Evolutionary conservation across 768 basidiomycete species (phyloP).

Genomic region (Chalciporus piperatus): DNA sequence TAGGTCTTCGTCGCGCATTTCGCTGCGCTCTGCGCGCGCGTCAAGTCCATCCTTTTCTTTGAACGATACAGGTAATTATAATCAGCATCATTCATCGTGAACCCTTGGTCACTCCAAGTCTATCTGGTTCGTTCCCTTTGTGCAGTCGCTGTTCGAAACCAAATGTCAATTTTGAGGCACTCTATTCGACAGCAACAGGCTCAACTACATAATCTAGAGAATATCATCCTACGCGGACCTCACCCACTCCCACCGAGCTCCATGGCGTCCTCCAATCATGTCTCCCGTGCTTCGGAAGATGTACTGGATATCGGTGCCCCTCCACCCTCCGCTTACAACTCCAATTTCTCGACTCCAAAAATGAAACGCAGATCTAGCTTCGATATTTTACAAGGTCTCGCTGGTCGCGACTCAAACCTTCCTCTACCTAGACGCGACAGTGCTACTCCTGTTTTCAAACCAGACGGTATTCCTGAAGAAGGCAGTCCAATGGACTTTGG

Average conservation of each 20-base stretch:
- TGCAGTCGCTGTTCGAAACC: constrained; percentile 71
- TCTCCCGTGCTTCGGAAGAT: constrained; percentile 34
- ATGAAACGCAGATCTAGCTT: constrained; percentile 65
- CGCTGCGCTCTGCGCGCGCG: constrained; percentile 46
- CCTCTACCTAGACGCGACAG: constrained; percentile 64
- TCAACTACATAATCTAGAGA: constrained; percentile 69
- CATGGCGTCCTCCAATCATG: constrained; percentile 39
- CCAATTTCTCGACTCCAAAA: constrained; percentile 41
- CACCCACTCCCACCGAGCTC: constrained; percentile 51
- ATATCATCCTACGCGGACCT: constrained; percentile 61
- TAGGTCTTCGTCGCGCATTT: constrained; percentile 49
- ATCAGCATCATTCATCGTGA: constrained; percentile 21
- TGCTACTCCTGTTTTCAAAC: constrained; percentile 33
- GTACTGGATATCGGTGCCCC: constrained; percentile 30
- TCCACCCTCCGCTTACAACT: constrained; percentile 32
- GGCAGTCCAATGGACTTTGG: constrained; percentile 66
- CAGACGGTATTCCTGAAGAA: constrained; percentile 70
- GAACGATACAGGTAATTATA: constrained; percentile 64
- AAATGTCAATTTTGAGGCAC: constrained; percentile 80
- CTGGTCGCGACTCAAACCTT: constrained; percentile 72
- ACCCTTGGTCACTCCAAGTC: constrained; percentile 18
- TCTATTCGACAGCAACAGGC: constrained; percentile 83
- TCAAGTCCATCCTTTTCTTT: constrained; percentile 53
- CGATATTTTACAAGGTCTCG: constrained; percentile 66
- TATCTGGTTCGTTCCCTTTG: constrained; percentile 26